Percentiles rank a stretch among this genome's conserved stretches.
Conservation (phyloP, 2,329 filamentous ascomycete genomes). For the Sporothrix euskadiensis region DNA sequence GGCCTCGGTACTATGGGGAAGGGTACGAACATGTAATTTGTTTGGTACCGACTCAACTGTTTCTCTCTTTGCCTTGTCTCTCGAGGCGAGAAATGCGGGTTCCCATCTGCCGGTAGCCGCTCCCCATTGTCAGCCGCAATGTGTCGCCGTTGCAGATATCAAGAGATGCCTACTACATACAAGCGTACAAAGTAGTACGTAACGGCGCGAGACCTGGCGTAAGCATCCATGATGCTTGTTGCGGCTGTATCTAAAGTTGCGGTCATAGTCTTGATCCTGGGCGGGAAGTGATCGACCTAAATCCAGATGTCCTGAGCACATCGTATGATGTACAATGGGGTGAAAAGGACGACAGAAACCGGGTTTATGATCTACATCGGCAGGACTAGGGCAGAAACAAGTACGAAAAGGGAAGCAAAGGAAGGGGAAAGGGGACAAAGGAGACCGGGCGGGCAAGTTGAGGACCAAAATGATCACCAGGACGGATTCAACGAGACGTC, state of each 20-base stretch:
- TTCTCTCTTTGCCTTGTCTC: neutral
- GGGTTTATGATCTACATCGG: neutral
- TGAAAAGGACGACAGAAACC: neutral
- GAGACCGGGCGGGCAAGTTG: neutral
- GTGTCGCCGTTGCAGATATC: conserved; percentile 7
- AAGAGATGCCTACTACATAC: neutral
- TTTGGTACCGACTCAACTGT: neutral
- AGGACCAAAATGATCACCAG: neutral
- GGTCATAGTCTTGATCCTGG: neutral
- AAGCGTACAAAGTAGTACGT: neutral
- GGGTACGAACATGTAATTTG: neutral
- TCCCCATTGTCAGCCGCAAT: conserved; percentile 1
- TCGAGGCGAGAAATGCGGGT: conserved; percentile 1
- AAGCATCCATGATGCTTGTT: conserved; percentile 3
- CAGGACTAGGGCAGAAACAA: neutral
- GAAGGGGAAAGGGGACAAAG: neutral
- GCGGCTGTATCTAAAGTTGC: neutral
- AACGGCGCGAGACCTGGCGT: neutral
- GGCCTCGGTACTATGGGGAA: neutral
- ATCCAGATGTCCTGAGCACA: neutral
- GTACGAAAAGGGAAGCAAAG: neutral
- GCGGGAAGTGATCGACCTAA: neutral
- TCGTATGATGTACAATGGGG: neutral
- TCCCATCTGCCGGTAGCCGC: neutral
- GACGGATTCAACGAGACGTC: neutral